phyloP scores from a whole-genome alignment of 768 basidiomycete genomes.

The Lactarius sp. region DNA sequence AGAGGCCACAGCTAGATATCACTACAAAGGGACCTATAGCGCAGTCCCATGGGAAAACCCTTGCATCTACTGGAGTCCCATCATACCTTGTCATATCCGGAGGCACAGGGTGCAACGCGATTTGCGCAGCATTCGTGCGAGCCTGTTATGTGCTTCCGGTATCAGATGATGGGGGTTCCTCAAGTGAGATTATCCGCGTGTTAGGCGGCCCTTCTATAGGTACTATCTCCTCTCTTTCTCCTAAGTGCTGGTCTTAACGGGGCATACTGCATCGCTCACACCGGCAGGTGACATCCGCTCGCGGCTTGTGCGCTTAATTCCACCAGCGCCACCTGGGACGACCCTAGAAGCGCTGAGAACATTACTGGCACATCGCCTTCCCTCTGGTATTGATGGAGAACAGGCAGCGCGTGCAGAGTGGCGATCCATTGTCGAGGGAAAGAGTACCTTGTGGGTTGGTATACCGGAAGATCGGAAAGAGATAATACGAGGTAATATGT shows the following conservation, averaged over 20 bases:
- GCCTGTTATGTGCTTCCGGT: constrained; percentile 87
- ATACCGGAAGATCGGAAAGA: constrained; percentile 90
- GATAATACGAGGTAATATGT: constrained; percentile 67
- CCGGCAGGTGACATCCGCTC: constrained; percentile 79
- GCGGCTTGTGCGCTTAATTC: constrained; percentile 83
- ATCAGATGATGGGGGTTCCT: constrained; percentile 93
- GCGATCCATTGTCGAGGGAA: constrained; percentile 88
- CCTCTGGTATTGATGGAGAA: constrained; percentile 54
- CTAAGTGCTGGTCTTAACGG: constrained; percentile 6
- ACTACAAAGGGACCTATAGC: constrained; percentile 41
- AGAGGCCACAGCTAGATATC: constrained; percentile 47
- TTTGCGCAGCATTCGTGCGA: constrained; percentile 76
- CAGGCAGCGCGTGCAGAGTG: constrained; percentile 82
- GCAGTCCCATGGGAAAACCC: constrained; percentile 10
- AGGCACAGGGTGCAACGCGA: constrained; percentile 91
- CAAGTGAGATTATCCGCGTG: constrained; percentile 90
- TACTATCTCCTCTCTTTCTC: constrained; percentile 29
- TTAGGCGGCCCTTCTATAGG: constrained; percentile 84
- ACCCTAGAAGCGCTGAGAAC: constrained; percentile 68
- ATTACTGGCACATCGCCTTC: constrained; percentile 77
- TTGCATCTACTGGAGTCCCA: constrained; percentile 22
- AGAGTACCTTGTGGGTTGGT: constrained; percentile 72
- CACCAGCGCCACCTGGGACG: constrained; percentile 50
- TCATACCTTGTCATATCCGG: constrained; percentile 81
- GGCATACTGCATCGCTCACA: not conserved